These are phyloP conservation scores for Hypoxylon sp. DNA, from an alignment of 2,329 filamentous ascomycete genomes.

Conservation along the genomic window DNA sequence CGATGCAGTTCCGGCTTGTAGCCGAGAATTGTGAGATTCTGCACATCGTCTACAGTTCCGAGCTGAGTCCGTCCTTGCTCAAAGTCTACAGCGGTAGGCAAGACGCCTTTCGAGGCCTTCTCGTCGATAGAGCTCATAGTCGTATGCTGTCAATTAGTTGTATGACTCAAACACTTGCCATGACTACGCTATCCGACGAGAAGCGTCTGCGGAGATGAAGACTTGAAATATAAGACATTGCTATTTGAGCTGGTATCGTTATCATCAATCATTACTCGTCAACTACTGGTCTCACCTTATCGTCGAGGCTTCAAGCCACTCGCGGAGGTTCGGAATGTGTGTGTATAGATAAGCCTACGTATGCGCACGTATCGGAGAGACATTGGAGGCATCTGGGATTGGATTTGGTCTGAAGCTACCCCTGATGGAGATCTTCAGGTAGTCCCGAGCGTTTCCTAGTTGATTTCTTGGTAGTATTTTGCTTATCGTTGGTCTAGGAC, in stretches of 20 bases:
- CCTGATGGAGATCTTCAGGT: constrained; percentile 33
- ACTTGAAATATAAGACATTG: constrained; percentile 10
- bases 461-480: constrained; percentile 24
- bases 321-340: constrained; percentile 36
- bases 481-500: constrained; percentile 24
- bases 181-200: neutral
- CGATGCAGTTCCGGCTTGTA: constrained; percentile 70
- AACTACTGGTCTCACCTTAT: constrained; percentile 25
- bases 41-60: constrained; percentile 47
- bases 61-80: constrained; percentile 40
- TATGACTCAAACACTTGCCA: neutral
- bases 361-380: constrained; percentile 9
- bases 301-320: constrained; percentile 18
- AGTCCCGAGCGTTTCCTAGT: constrained; percentile 7
- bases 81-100: constrained; percentile 20
- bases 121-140: constrained; percentile 37
- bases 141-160: neutral
- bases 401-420: constrained; percentile 10
- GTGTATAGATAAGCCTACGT: constrained; percentile 30
- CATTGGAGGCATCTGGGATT: constrained; percentile 17
- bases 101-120: constrained; percentile 15
- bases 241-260: constrained; percentile 8
- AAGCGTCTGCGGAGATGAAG: neutral
- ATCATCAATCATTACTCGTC: constrained; percentile 6
- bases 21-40: constrained; percentile 59